Percentiles rank a stretch among this genome's conserved stretches.
Conservation (phyloP, 2,329 filamentous ascomycete genomes). For the Cadophora malorum region DNA sequence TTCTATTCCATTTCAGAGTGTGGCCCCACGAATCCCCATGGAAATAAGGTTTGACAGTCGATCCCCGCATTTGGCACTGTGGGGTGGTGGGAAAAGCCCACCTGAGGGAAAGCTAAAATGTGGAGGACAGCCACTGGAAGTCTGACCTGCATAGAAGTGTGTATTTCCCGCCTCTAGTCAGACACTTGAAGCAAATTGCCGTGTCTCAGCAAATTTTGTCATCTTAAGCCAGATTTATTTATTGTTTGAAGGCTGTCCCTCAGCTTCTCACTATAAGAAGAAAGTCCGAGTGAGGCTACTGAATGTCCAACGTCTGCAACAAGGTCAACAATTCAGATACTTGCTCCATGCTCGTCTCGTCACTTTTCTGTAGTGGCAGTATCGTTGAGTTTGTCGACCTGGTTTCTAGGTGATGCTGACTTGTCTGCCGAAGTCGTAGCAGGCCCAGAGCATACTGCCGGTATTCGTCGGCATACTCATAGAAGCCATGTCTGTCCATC, state of each 20-base stretch:
- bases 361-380: neutral
- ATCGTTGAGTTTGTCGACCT: neutral
- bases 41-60: neutral
- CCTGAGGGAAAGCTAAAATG: neutral
- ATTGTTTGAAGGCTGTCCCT: neutral
- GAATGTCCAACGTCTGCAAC: neutral
- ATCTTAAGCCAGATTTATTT: neutral
- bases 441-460: conserved; percentile 2
- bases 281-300: neutral
- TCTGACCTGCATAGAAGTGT: neutral
- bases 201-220: neutral
- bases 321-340: neutral
- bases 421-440: neutral
- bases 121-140: neutral
- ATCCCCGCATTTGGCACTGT: neutral
- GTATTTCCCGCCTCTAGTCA: neutral
- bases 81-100: neutral
- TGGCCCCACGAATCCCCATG: neutral
- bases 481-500: neutral
- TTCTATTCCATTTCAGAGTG: neutral
- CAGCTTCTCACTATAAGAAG: neutral
- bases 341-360: conserved; percentile 1
- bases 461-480: neutral
- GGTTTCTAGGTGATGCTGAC: neutral
- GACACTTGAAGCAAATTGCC: neutral